phyloP scores from a whole-genome alignment of 208 protist species.

The Vickermania ingenoplastis region DNA sequence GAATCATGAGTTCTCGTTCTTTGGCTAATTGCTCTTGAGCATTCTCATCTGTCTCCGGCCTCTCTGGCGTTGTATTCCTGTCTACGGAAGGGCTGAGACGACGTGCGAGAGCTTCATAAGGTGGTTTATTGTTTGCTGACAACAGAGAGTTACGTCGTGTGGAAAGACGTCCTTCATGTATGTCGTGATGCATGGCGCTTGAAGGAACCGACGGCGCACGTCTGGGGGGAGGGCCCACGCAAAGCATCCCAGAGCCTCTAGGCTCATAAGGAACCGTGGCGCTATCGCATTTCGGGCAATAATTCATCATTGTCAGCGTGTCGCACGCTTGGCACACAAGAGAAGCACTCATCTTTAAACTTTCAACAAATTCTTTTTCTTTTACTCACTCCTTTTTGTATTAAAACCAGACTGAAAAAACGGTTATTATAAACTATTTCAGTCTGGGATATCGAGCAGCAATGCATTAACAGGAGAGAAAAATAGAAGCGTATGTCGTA shows the following conservation, averaged over 20 bases:
- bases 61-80: conserved; percentile 5
- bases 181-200: background rate
- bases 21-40: conserved; percentile 11
- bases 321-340: conserved; percentile 14
- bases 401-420: too few relatives aligned
- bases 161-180: background rate
- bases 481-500: too few relatives aligned
- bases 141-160: background rate
- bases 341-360: background rate
- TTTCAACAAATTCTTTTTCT: too few relatives aligned
- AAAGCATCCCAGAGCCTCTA: background rate
- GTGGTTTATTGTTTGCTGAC: background rate
- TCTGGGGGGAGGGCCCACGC: background rate
- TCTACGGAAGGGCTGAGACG: conserved; percentile 7
- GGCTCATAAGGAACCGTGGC: conserved; percentile 12
- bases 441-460: too few relatives aligned
- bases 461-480: too few relatives aligned
- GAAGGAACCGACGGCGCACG: background rate
- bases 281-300: conserved; percentile 27
- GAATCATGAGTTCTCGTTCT: conserved; percentile 21
- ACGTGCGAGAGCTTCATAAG: background rate
- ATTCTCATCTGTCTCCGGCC: conserved; percentile 6
- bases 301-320: conserved; percentile 26
- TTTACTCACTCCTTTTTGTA: too few relatives aligned
- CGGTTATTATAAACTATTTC: too few relatives aligned